Conservation (phyloP, 306 rosid genomes). For the Mucuna pruriens region DNA sequence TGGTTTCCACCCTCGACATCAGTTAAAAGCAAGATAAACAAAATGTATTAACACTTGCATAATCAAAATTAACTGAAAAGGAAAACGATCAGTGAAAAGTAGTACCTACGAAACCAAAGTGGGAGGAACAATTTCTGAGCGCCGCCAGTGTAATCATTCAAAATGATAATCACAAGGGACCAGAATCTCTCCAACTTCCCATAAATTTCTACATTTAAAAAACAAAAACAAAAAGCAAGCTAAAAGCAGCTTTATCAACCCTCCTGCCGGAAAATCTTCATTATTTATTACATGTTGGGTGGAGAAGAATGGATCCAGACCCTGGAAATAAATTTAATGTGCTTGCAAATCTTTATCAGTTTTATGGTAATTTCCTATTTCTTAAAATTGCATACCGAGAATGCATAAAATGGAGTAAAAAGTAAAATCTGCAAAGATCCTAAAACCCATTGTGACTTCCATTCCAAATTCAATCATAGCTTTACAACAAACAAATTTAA, state of each 20-base stretch:
- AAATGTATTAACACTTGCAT: neutral
- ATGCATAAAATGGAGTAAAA: neutral
- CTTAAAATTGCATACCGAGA: neutral
- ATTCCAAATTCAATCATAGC: constrained; percentile 32
- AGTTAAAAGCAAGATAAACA: neutral
- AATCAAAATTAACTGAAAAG: constrained; percentile 16
- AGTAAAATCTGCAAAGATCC: neutral
- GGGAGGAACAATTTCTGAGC: constrained; percentile 89
- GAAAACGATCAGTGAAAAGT: constrained; percentile 23
- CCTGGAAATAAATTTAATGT: constrained; percentile 21
- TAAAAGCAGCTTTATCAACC: constrained; percentile 32
- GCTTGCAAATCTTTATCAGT: neutral
- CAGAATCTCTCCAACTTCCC: constrained; percentile 57
- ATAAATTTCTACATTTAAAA: neutral
- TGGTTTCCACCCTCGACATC: constrained; percentile 54
- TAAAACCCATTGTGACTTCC: neutral
- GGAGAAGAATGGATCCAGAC: constrained; percentile 43
- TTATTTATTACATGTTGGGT: constrained; percentile 51
- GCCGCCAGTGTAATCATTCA: constrained; percentile 93
- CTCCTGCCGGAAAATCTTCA: constrained; percentile 31
- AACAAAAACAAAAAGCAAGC: neutral
- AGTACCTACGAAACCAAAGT: constrained; percentile 47
- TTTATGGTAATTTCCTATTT: neutral
- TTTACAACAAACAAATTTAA: too few species aligned
- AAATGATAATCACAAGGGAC: constrained; percentile 59